Evolutionary conservation across 2,329 filamentous ascomycete species (phyloP).

Genomic region (Xylaria sp.): DNA sequence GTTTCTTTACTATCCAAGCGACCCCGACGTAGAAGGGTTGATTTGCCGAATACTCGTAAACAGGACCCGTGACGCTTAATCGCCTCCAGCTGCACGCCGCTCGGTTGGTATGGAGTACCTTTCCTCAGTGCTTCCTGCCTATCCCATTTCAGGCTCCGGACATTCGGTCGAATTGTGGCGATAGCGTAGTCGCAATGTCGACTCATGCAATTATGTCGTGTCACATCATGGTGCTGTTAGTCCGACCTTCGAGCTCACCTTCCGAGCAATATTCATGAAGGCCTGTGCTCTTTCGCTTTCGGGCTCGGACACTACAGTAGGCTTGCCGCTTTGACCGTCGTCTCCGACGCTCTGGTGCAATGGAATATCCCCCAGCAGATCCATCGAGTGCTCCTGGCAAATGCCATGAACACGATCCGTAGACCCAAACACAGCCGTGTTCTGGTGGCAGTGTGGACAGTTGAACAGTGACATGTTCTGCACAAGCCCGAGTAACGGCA

Average conservation of each 20-base stretch:
- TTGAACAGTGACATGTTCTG: conserved; percentile 89
- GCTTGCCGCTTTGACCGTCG: conserved; percentile 83
- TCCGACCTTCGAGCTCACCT: conserved; percentile 52
- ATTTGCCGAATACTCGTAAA: conserved; percentile 27
- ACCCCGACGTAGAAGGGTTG: conserved; percentile 15
- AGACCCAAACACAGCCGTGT: conserved; percentile 75
- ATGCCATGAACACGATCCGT: conserved; percentile 66
- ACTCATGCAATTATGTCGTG: background rate
- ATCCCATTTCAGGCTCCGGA: background rate
- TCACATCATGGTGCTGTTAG: conserved; percentile 25
- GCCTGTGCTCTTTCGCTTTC: conserved; percentile 70
- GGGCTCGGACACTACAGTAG: conserved; percentile 87
- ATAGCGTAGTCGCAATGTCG: background rate
- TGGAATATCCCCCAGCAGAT: conserved; percentile 87
- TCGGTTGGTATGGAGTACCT: background rate
- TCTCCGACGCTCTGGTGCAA: conserved; percentile 85
- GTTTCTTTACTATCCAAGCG: conserved; percentile 18
- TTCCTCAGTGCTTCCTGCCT: background rate
- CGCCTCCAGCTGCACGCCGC: background rate
- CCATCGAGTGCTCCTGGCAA: conserved; percentile 72
- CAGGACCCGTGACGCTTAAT: conserved; percentile 16
- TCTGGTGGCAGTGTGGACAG: conserved; percentile 76
- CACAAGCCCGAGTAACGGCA: conserved; percentile 83
- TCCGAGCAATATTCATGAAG: conserved; percentile 71
- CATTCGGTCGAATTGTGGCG: background rate